phyloP scores from a whole-genome alignment of 2,329 filamentous ascomycete species.

The Colletotrichum falcatum region DNA sequence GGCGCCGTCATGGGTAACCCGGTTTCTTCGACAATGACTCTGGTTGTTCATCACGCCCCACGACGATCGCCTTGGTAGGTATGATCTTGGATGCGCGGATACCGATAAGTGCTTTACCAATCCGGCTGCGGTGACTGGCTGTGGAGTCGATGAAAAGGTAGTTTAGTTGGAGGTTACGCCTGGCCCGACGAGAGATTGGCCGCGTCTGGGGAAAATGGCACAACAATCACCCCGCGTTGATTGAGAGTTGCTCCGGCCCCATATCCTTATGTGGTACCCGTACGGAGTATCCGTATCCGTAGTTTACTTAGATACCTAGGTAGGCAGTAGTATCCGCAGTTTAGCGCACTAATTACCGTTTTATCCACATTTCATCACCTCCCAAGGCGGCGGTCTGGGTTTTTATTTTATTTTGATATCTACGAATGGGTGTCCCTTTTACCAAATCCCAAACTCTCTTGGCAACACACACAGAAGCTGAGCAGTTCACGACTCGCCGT shows the following conservation, averaged over 20 bases:
- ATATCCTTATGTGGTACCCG: background rate
- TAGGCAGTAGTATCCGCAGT: background rate
- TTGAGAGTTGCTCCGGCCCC: slow-evolving; percentile 31
- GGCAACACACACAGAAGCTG: slow-evolving; percentile 20
- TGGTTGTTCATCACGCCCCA: background rate
- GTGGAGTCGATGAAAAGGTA: slow-evolving; percentile 13
- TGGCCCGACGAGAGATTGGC: slow-evolving; percentile 16
- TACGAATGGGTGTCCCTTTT: no score
- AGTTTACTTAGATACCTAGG: no score
- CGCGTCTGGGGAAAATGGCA: slow-evolving; percentile 23
- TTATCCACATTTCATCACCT: slow-evolving; percentile 2
- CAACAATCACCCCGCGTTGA: slow-evolving; percentile 32
- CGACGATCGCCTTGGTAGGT: background rate
- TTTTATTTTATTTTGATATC: no score
- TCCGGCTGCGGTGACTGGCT: slow-evolving; percentile 12
- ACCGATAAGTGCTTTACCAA: no score
- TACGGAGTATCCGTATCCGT: no score
- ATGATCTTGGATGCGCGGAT: slow-evolving; percentile 29
- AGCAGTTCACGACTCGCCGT: slow-evolving; percentile 18
- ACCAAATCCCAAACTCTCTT: background rate
- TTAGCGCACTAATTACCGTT: background rate
- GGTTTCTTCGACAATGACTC: slow-evolving; percentile 1
- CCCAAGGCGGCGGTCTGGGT: background rate
- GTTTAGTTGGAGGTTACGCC: background rate
- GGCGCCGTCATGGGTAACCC: background rate